phyloP scores from a whole-genome alignment of 164 flowering plant genomes.

The Brasenia schreberi region DNA sequence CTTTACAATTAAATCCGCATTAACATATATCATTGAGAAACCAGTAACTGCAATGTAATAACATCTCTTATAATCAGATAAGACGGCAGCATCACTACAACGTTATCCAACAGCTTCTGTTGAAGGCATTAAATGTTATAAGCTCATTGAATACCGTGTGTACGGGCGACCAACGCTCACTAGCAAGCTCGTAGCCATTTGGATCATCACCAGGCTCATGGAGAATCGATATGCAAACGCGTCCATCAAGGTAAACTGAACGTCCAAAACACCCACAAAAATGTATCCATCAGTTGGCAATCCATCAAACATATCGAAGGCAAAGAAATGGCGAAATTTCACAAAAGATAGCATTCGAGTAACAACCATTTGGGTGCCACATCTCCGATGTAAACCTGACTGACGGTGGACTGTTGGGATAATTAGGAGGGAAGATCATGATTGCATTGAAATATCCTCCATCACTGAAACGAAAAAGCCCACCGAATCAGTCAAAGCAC shows the following conservation, averaged over 20 bases:
- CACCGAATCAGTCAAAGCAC: neutral
- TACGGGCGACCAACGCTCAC: slow-evolving; percentile 94
- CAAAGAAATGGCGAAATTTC: neutral
- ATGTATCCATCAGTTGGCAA: neutral
- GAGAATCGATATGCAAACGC: slow-evolving; percentile 89
- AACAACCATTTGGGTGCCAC: slow-evolving; percentile 79
- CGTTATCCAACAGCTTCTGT: too few species aligned
- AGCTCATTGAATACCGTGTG: slow-evolving; percentile 51
- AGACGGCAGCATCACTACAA: too few species aligned
- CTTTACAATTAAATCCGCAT: too few species aligned
- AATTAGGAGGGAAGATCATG: slow-evolving; percentile 54
- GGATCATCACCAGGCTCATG: slow-evolving; percentile 99
- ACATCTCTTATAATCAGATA: too few species aligned
- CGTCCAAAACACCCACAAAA: neutral
- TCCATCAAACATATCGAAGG: neutral
- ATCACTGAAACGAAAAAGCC: slow-evolving; percentile 29
- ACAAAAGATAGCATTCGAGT: neutral
- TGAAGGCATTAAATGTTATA: too few species aligned
- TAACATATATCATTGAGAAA: too few species aligned
- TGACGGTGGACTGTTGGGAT: slow-evolving; percentile 64
- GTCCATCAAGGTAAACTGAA: slow-evolving; percentile 83
- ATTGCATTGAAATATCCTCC: slow-evolving; percentile 71
- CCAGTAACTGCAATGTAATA: too few species aligned
- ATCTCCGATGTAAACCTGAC: slow-evolving; percentile 61
- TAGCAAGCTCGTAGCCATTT: slow-evolving; percentile 94